Evolutionary conservation across 805 yeast species (phyloP).

Genomic region (Diddensiella santjacobensis): DNA sequence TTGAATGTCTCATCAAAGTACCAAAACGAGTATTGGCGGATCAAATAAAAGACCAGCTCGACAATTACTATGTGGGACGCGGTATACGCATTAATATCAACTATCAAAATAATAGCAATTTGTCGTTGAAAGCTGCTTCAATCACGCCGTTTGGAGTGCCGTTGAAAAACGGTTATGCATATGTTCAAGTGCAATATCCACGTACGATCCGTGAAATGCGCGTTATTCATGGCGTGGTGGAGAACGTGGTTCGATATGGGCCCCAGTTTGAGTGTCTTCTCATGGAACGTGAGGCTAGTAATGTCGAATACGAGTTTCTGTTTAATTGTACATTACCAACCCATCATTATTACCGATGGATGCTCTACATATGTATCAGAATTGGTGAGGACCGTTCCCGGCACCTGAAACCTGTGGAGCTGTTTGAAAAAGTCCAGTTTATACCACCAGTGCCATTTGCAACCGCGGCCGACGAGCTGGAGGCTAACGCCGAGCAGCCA

Average conservation of each 20-base stretch:
- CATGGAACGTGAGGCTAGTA: slow-evolving; percentile 24
- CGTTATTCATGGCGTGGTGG: slow-evolving; percentile 24
- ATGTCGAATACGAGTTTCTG: slow-evolving; percentile 27
- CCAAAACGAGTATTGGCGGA: slow-evolving; percentile 8
- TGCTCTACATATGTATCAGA: slow-evolving; percentile 14
- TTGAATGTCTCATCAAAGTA: slow-evolving; percentile 3
- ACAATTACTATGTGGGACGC: slow-evolving; percentile 12
- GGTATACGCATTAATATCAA: slow-evolving; percentile 7
- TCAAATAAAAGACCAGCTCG: slow-evolving; percentile 9
- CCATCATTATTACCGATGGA: slow-evolving; percentile 29
- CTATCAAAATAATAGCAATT: background rate
- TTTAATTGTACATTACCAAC: slow-evolving; percentile 19
- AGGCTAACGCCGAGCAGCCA: background rate
- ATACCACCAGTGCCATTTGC: background rate
- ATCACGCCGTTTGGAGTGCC: background rate
- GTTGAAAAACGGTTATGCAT: too few relatives aligned
- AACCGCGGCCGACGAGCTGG: background rate
- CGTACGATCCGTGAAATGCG: slow-evolving; percentile 10
- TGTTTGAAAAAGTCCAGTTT: background rate
- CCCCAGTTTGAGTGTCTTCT: slow-evolving; percentile 27
- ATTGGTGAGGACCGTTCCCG: background rate
- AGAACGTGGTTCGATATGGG: slow-evolving; percentile 25
- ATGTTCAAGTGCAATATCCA: slow-evolving; percentile 7
- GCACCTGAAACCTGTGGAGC: background rate
- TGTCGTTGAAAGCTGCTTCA: background rate